Conservation (phyloP, 2,329 filamentous ascomycete species). For the Teratosphaeria destructans region DNA sequence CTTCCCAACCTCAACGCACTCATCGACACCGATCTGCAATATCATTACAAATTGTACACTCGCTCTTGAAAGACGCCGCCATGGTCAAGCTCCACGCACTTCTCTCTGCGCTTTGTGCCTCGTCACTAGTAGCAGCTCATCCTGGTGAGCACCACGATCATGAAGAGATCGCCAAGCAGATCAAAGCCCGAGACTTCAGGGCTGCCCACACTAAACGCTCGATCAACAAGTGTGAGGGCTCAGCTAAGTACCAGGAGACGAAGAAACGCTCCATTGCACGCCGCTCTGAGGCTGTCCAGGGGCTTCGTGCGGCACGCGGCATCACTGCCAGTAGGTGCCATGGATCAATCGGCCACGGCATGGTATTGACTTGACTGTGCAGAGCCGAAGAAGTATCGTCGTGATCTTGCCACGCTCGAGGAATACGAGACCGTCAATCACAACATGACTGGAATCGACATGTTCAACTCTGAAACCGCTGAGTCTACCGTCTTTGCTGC, state of each 20-base stretch:
- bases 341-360: not conserved
- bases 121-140: not conserved
- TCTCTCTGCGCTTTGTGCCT: not conserved
- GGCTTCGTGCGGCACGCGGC: not conserved
- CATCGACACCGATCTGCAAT: not conserved
- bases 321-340: not conserved
- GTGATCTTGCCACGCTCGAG: constrained; percentile 1
- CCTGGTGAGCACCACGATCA: not conserved
- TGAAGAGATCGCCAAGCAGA: not conserved
- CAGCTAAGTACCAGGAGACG: not conserved
- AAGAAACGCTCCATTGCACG: not conserved
- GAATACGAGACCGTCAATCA: not conserved
- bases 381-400: constrained; percentile 1
- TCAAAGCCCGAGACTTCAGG: not conserved
- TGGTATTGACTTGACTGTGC: not conserved
- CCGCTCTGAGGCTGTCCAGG: not conserved
- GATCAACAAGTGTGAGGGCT: not conserved
- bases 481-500: constrained; percentile 9
- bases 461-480: constrained; percentile 1
- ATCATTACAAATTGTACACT: not conserved
- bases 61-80: not conserved
- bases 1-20: not conserved
- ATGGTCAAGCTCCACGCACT: not conserved
- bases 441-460: constrained; percentile 2
- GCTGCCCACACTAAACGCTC: not conserved